Evolutionary conservation across 2,329 filamentous ascomycete species (phyloP), one percentile per base, ranked within the genome.

Genomic region (Exophiala sp.): DNA sequence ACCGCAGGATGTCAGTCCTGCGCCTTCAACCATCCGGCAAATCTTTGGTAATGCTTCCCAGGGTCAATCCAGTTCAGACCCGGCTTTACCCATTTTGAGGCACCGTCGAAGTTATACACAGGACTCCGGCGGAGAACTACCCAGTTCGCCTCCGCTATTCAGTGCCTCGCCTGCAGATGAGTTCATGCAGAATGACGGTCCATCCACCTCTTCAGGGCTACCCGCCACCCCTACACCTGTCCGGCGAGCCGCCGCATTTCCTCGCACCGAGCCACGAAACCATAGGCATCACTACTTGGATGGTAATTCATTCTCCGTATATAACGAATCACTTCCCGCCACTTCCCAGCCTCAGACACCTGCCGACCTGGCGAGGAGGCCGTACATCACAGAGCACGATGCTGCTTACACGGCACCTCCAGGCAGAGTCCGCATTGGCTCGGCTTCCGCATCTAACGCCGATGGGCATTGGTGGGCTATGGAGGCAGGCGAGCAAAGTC

Each of bases 401-500:
- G 57, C 53, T 11, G 56, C 58, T 5, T 60, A 62, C 37, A 59
- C 59, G 4, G 57, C 57, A 2, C 55, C 58, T 3, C 58, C 55
- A 3, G 58, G 58, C 9, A 55, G 56, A 48, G n/a, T 54, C 21
- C 51, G 32, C 37, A 14, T 23, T 27, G 45, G 40, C 16, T 24
- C 40, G 11, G 19, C 23, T 18, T 47, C 40, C 23, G 27, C 39
- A 16, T 16, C 35, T 6, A 27, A 44, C 14, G 47, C 37, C 37
- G 47, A 45, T 19, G 34, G 34, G 34, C 22, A 29, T 9, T 18
- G 35, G 14, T 51, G 49, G 46, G 50, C 42, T 16, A 39, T 32
- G 14, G 44, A 45, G 6, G 14, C 22, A 2, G 57, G 53, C 10
- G 52, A 54, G 21, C 50, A 56, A 27, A 60, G 50, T 22, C 57